A percentile compares a stretch with the other conserved stretches of the same genome.
Evolutionary conservation across 495 filamentous ascomycete genomes (phyloP).

Genomic region (Penicillium goetzii): DNA sequence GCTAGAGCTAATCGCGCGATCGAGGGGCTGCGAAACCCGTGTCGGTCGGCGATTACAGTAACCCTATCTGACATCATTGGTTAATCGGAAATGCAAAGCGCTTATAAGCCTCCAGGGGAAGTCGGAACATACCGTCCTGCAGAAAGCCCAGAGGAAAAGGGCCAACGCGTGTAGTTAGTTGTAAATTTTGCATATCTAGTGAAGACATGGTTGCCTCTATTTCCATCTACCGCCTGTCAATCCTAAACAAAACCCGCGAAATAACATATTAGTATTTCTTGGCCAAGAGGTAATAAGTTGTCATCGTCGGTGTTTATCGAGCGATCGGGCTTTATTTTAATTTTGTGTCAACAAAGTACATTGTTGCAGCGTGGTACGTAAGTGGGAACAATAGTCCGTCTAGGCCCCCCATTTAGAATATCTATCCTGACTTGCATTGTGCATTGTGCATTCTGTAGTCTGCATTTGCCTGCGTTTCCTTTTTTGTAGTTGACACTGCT

Average conservation of each 20-base stretch:
- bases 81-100: slow-evolving; percentile 11
- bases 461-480: background rate
- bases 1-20: slow-evolving; percentile 18
- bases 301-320: background rate
- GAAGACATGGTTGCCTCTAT: background rate
- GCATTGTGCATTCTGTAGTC: background rate
- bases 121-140: background rate
- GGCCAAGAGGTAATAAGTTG: background rate
- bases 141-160: background rate
- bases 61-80: slow-evolving; percentile 12
- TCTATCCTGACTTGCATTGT: slow-evolving; percentile 1
- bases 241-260: background rate
- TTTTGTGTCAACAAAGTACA: slow-evolving; percentile 3
- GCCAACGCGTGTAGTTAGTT: background rate
- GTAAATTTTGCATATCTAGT: background rate
- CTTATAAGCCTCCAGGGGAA: slow-evolving; percentile 15
- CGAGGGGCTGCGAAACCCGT: background rate
- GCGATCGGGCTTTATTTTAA: background rate
- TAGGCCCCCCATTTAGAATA: background rate
- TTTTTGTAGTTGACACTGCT: slow-evolving; percentile 1
- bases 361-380: background rate
- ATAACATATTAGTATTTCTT: background rate
- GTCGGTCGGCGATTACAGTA: background rate
- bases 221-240: background rate
- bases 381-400: slow-evolving; percentile 2